Evolutionary conservation across 2,329 filamentous ascomycete species (phyloP), one percentile per base, ranked within the genome.

Genomic region (Xylaria sp.): DNA sequence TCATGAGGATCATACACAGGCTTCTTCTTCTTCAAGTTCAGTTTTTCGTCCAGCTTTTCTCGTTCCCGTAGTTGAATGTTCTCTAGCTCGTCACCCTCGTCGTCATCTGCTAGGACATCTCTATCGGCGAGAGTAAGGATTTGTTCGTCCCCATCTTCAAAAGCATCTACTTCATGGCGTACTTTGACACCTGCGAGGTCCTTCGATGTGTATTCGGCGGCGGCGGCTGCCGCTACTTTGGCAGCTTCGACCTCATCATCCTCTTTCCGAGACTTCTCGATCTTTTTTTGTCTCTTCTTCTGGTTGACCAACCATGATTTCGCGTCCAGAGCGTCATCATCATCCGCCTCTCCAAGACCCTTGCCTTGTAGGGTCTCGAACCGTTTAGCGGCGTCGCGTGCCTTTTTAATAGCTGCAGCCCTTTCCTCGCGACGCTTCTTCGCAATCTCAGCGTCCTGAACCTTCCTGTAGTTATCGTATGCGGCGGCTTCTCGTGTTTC

Each of bases 81-180:
- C 74, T 95, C 91, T 13, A 99, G 83, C 77, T 98, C 93, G 74
- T 98, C 95, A 2, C 92, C 94, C 60, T 93, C 90, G 27, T 92
- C 93, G 31, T 91, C 89, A 60, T 91, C 87, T n/a, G 67, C 72
- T 49, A 93, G 86, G 56, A 99, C 92, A 1, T 91, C 92, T 1
- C 90, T 86, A 77, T 99, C 95, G 73, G 97, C 97, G n/a, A 99
- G 84, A 0, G 94, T 97, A 54, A 99, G 81, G 31, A 99, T 87
- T 73, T 98, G 93, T 61, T 97, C 93, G 61, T 91, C 88, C 17
- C 86, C 90, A 54, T 92, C 92, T 23, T 91, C 87, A 65, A 99
- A 94, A 21, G 91, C 86, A 4, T 86, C 86, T 60, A 93, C 78
- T 74, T 97, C 92, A 74, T 99, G 95, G 4, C 89, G 93, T 54